Conservation (phyloP, 2,329 filamentous ascomycete genomes). For the Pseudogymnoascus sp. region DNA sequence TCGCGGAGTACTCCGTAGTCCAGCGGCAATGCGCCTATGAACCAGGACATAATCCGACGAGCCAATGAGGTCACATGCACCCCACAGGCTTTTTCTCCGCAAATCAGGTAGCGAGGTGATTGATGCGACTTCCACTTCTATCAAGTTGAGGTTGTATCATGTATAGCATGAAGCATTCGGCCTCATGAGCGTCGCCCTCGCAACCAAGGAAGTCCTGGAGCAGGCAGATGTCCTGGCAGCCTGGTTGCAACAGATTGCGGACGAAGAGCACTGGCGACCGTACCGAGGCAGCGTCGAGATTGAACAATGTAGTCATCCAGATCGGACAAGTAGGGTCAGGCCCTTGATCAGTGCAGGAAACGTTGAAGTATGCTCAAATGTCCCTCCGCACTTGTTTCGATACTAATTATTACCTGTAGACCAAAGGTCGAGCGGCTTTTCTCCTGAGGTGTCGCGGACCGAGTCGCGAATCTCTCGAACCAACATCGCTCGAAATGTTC, state of each 20-base stretch:
- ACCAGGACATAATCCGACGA: slow-evolving; percentile 4
- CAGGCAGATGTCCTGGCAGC: slow-evolving; percentile 1
- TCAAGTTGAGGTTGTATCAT: slow-evolving; percentile 2
- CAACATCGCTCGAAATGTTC: slow-evolving; percentile 6
- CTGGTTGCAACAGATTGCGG: neutral
- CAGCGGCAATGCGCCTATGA: neutral
- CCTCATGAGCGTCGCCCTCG: neutral
- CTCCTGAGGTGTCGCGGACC: slow-evolving; percentile 2
- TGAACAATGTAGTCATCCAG: slow-evolving; percentile 6
- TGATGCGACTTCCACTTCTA: neutral
- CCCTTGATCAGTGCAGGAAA: slow-evolving; percentile 6
- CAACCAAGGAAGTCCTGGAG: neutral
- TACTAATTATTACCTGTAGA: slow-evolving; percentile 5
- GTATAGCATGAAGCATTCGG: slow-evolving; percentile 1
- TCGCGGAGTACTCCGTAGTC: neutral
- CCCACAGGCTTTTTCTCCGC: slow-evolving; percentile 7
- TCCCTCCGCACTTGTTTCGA: neutral
- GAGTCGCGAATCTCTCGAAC: neutral
- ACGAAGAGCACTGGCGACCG: slow-evolving; percentile 4
- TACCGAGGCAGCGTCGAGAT: slow-evolving; percentile 3
- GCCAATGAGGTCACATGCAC: slow-evolving; percentile 9
- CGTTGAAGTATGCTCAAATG: neutral
- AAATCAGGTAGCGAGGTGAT: slow-evolving; percentile 1
- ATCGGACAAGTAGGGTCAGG: slow-evolving; percentile 5
- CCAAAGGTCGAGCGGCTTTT: slow-evolving; percentile 5